Evolutionary conservation across 768 basidiomycete genomes (phyloP).

Genomic region (Leccinellum albellum): DNA sequence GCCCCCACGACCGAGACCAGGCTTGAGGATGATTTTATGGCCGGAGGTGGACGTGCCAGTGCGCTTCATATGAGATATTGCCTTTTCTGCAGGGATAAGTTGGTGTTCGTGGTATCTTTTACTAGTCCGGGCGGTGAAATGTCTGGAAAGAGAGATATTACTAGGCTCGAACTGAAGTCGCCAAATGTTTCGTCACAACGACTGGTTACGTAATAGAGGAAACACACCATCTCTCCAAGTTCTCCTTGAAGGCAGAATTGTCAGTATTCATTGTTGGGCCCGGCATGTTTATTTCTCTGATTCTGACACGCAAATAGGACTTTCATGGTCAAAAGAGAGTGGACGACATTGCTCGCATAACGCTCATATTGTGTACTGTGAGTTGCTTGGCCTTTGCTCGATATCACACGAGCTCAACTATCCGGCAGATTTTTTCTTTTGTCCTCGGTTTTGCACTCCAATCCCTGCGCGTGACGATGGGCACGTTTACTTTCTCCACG

Average conservation of each 20-base stretch:
- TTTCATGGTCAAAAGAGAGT: conserved; percentile 30
- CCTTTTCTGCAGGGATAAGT: background rate
- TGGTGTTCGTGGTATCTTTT: background rate
- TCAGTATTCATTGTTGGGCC: conserved; percentile 6
- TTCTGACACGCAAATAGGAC: conserved; percentile 21
- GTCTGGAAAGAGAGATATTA: background rate
- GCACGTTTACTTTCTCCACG: conserved; percentile 20
- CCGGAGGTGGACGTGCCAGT: conserved; percentile 15
- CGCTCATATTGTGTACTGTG: conserved; percentile 24
- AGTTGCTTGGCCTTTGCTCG: conserved; percentile 1
- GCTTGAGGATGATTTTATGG: conserved; percentile 41
- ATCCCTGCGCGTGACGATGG: conserved; percentile 25
- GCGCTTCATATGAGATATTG: conserved; percentile 21
- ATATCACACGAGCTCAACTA: background rate
- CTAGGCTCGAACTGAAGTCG: background rate
- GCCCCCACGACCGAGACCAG: conserved; percentile 30
- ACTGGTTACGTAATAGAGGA: conserved; percentile 22
- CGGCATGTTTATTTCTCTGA: background rate
- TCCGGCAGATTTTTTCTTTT: conserved; percentile 29
- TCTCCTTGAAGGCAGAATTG: conserved; percentile 31
- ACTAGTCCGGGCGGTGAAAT: background rate
- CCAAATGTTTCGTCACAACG: no score
- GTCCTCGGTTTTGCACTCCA: conserved; percentile 27
- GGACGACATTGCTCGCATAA: conserved; percentile 23
- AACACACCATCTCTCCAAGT: conserved; percentile 20